Evolutionary conservation across 345 rosid genomes (phyloP).

Genomic region (Sapria himalayana): DNA sequence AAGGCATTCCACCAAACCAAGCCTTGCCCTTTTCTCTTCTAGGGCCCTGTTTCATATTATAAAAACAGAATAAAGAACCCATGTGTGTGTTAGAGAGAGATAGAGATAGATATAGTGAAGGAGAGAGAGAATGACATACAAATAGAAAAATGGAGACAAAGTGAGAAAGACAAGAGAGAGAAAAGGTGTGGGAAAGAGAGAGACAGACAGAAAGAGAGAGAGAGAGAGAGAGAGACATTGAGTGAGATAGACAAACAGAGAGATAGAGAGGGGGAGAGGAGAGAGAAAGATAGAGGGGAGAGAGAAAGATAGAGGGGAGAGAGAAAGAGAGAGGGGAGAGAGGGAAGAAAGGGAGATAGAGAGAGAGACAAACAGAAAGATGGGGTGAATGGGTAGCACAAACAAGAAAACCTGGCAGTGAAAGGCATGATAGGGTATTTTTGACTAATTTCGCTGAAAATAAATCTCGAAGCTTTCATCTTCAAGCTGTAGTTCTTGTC

Average conservation of each 20-base stretch:
- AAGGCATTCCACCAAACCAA: constrained; percentile 89
- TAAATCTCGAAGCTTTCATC: constrained; percentile 96
- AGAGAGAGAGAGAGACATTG: no score
- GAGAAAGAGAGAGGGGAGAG: neutral
- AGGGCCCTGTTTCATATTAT: constrained; percentile 31
- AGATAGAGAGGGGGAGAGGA: no score
- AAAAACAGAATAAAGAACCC: neutral
- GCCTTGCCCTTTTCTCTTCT: constrained; percentile 91
- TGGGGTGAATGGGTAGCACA: neutral
- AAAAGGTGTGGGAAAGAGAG: no score
- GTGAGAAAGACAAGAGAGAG: no score
- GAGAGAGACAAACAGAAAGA: neutral
- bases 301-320: neutral
- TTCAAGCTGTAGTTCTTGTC: constrained; percentile 72
- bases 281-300: no score
- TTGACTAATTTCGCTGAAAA: constrained; percentile 76
- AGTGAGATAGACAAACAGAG: no score
- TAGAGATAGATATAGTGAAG: no score
- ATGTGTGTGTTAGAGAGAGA: no score
- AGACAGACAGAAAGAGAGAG: no score
- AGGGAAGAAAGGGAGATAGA: no score
- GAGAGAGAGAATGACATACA: no score
- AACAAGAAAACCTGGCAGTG: constrained; percentile 43
- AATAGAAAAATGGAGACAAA: no score
- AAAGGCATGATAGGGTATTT: constrained; percentile 74